Conservation (phyloP, 805 yeast genomes). For the Naumovozyma baii region DNA sequence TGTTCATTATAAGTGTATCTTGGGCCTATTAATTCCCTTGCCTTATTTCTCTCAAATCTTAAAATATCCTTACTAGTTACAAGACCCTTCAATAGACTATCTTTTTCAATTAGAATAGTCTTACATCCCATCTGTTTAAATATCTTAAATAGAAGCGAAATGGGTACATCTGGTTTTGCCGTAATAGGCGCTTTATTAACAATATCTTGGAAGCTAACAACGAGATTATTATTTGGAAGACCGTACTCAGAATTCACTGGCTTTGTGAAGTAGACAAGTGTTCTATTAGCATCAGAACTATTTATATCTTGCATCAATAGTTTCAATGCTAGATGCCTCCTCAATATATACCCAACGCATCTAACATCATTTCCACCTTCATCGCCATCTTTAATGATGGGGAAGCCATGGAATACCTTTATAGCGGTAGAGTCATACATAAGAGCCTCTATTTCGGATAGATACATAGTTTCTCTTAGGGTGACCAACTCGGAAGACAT, state of each 20-base stretch:
- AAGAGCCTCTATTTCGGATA: conserved; percentile 20
- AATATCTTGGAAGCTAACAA: conserved; percentile 16
- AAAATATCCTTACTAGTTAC: conserved; percentile 78
- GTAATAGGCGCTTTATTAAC: conserved; percentile 51
- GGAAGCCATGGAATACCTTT: conserved; percentile 38
- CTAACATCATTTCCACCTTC: conserved; percentile 31
- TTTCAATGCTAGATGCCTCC: conserved; percentile 17
- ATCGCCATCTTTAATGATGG: conserved; percentile 37
- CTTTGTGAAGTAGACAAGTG: conserved; percentile 6
- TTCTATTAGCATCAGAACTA: conserved; percentile 24
- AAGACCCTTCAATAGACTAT: conserved; percentile 60
- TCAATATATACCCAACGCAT: conserved; percentile 32
- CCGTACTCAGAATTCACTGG: neutral
- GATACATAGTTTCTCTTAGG: conserved; percentile 17
- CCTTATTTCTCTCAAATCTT: conserved; percentile 40
- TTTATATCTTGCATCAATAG: conserved; percentile 9
- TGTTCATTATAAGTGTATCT: conserved; percentile 16
- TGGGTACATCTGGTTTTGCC: conserved; percentile 41
- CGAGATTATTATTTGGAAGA: neutral
- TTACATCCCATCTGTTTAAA: conserved; percentile 77
- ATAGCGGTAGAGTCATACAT: conserved; percentile 24
- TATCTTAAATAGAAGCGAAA: conserved; percentile 54
- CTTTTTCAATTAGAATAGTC: conserved; percentile 53
- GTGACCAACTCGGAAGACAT: conserved; percentile 41
- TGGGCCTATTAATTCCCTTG: conserved; percentile 24